Evolutionary conservation across 2,329 filamentous ascomycete genomes (phyloP), one percentile per base, ranked within the genome.

Genomic region (Elsinoe australis): DNA sequence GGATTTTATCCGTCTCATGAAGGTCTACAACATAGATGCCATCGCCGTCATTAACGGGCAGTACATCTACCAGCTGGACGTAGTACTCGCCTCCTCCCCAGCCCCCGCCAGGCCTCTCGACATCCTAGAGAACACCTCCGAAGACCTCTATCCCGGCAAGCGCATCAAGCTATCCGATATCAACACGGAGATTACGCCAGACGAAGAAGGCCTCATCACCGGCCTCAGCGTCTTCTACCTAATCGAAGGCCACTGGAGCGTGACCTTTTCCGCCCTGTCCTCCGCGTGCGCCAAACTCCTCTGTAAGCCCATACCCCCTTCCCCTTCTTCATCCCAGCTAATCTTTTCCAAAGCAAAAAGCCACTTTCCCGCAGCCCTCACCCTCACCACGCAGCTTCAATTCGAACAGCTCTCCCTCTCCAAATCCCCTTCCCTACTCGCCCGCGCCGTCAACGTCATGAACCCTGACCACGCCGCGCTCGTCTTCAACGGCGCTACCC

Each of bases 161-260:
- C 72, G 76, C n/a, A 76, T 94, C 49, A 80, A 75, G 60, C 22
- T 19, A 5, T 7, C 18, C 6, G 34, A 22, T 15, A 14, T 39
- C 3, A 21, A 17, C 5, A 69, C 75, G 4, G 79, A 84, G 51
- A 85, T 94, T 59, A 78, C 89, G 19, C 53, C 46, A 54, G 77
- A 79, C 1, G 71, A 79, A 10, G 82, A 90, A 53, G 78, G 83
- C 26, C 73, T 95, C 45, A 87, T 95, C 36, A 77, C 83, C 49
- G 81, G 85, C 29, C 68, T 95, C 51, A 85, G 94, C 60, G 96
- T 90, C 89, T 82, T 90, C 62, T 69, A 86, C 50, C 74, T 86
- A 49, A 76, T 90, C 6, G 78, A 84, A 42, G 82, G 78, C 9
- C 75, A 85, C 48, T 89, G 83, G 82, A 71, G 75, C 12, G 73